Percentiles rank a stretch among this genome's conserved stretches.
phyloP scores from a whole-genome alignment of 1,284 basidiomycete genomes.

The Trichosporon inkin region DNA sequence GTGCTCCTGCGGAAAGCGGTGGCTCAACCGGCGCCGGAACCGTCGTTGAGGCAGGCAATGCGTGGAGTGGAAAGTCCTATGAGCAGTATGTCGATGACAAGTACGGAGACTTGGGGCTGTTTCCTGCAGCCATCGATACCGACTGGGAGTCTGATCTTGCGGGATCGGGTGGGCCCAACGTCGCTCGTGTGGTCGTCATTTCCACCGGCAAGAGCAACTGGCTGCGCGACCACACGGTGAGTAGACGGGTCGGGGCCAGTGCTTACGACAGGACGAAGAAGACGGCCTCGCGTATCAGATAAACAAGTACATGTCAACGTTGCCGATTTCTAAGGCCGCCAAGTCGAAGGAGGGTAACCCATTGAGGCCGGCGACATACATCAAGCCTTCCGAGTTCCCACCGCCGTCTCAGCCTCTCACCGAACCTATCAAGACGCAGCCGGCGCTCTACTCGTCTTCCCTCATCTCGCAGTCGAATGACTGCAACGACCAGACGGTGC shows the following conservation, averaged over 20 bases:
- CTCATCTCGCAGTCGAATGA: slow-evolving; percentile 72
- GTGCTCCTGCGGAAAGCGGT: slow-evolving; percentile 59
- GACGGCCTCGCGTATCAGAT: slow-evolving; percentile 66
- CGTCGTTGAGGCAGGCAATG: slow-evolving; percentile 26
- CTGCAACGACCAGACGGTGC: slow-evolving; percentile 62
- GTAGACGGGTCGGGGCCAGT: slow-evolving; percentile 9
- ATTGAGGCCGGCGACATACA: slow-evolving; percentile 22
- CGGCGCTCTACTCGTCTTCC: slow-evolving; percentile 64
- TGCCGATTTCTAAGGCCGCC: slow-evolving; percentile 19
- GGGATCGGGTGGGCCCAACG: slow-evolving; percentile 74
- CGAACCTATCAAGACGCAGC: slow-evolving; percentile 45
- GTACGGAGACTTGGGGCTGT: slow-evolving; percentile 64
- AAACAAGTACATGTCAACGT: slow-evolving; percentile 26
- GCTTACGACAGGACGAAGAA: slow-evolving; percentile 52
- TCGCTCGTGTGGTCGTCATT: slow-evolving; percentile 73
- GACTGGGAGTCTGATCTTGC: slow-evolving; percentile 75
- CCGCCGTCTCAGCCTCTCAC: slow-evolving; percentile 29
- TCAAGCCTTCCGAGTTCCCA: slow-evolving; percentile 37
- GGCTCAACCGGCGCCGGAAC: slow-evolving; percentile 32
- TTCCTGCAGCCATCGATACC: slow-evolving; percentile 64
- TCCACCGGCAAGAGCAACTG: slow-evolving; percentile 85
- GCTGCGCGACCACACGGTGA: slow-evolving; percentile 65
- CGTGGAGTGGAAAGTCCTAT: slow-evolving; percentile 39
- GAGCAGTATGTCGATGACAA: slow-evolving; percentile 32
- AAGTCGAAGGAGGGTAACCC: slow-evolving; percentile 23